Evolutionary conservation across 768 basidiomycete genomes (phyloP), one percentile per base, ranked within the genome.

Genomic region (Boletus sp.): DNA sequence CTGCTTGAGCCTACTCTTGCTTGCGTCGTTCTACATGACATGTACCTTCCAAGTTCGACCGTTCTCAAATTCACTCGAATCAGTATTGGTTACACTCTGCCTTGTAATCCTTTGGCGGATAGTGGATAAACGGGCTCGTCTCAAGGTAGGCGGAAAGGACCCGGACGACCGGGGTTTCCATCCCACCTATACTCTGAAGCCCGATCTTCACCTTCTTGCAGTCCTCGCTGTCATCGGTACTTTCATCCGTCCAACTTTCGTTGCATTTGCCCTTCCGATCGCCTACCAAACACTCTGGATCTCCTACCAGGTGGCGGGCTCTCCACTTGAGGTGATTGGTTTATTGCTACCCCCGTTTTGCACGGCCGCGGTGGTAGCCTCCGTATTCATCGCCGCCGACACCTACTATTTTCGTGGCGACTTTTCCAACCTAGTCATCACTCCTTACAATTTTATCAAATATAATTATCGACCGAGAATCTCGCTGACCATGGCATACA

Each of bases 401-500:
- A 69, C 72, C 4, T 48, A 59, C 17, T 75, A 75, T 62, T 76
- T 74, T 58, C 63, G 58, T 12, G 65, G 65, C 6, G 59, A 57
- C 50, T 50, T 63, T 44, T 53, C 56, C 24, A 37, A 52, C 7
- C 24, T 56, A 4, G 68, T 73, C 30, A 24, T 75, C 10, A 73
- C 76, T 4, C 75, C 76, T 12, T 67, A 70, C 49, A 77, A 77
- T 49, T 73, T 75, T 51, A 39, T 76, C 60, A 64, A 59, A 36
- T 77, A 76, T 56, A 77, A 75, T 57, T 75, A n/a, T 66, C 69
- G 4, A 52, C 69, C 7, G 58, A 66, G 18, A 76, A 77, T 60
- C 69, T 76, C 33, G 71, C 72, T 0, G 69, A 66, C 33, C 76
- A 77, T 46, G 76, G 76, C 9, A 51, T 76, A 11, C 76, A 77